phyloP scores from a whole-genome alignment of 1,139 yeast species.

The Blastobotrys malaysiensis region DNA sequence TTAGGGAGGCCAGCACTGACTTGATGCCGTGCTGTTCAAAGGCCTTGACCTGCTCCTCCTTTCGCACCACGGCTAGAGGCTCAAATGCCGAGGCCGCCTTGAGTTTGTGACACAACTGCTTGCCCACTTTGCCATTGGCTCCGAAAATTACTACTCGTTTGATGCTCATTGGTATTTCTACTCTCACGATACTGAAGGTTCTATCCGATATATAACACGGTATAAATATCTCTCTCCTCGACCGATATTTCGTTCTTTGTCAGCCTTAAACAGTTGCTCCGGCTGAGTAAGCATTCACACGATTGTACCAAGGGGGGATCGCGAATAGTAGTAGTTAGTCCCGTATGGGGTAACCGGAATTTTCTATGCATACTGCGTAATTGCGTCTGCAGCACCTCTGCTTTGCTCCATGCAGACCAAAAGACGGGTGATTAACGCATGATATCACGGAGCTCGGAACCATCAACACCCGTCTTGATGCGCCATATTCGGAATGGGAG shows the following conservation, averaged over 20 bases:
- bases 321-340: too few species aligned
- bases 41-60: conserved; percentile 39
- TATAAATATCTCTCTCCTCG: not conserved
- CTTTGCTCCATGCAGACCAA: not conserved
- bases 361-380: too few species aligned
- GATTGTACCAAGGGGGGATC: too few species aligned
- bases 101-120: conserved; percentile 35
- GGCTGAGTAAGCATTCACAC: not conserved
- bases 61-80: conserved; percentile 51
- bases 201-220: too few species aligned
- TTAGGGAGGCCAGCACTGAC: conserved; percentile 38
- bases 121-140: conserved; percentile 59
- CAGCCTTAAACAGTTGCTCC: not conserved
- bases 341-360: not conserved
- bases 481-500: too few species aligned
- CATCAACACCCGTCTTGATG: too few species aligned
- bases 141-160: conserved; percentile 47
- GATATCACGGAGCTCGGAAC: too few species aligned
- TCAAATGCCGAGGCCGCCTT: conserved; percentile 27
- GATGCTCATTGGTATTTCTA: conserved; percentile 4
- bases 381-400: not conserved
- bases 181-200: too few species aligned
- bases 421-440: too few species aligned
- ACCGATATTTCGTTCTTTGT: not conserved
- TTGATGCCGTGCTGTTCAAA: conserved; percentile 37